Percentiles rank a stretch among this genome's conserved stretches.
Conservation (phyloP, 1,284 basidiomycete species). For the Rhodotorula mucilaginosa region DNA sequence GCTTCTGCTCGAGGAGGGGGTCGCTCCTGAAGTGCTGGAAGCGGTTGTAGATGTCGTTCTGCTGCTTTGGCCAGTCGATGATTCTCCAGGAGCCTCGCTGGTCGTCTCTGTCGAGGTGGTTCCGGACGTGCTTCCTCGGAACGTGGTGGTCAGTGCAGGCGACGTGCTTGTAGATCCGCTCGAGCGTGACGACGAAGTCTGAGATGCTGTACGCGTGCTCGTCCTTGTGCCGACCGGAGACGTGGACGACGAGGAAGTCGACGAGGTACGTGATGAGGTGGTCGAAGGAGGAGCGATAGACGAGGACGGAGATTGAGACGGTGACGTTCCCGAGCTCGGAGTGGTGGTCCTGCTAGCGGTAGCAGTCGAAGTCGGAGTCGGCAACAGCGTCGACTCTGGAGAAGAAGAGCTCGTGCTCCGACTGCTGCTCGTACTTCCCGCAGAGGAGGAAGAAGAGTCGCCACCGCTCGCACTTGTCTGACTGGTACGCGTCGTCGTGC, state of each 20-base stretch:
- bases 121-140: too few relatives aligned
- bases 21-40: too few relatives aligned
- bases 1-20: too few relatives aligned
- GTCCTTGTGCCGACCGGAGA: neutral
- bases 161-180: too few relatives aligned
- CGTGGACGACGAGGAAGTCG: neutral
- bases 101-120: too few relatives aligned
- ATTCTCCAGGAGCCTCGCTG: too few relatives aligned
- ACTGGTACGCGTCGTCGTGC: neutral
- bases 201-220: too few relatives aligned
- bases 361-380: neutral
- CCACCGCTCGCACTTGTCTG: neutral
- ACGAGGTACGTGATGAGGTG: neutral
- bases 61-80: too few relatives aligned
- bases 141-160: too few relatives aligned
- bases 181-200: too few relatives aligned
- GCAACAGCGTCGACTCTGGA: neutral
- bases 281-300: neutral
- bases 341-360: neutral
- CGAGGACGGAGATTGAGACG: neutral
- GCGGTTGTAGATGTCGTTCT: too few relatives aligned
- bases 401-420: neutral
- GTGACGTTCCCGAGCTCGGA: neutral
- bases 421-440: neutral
- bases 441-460: neutral